Evolutionary conservation across 371 early-diverging fungal species (phyloP).

Genomic region (Cladochytrium tenue): DNA sequence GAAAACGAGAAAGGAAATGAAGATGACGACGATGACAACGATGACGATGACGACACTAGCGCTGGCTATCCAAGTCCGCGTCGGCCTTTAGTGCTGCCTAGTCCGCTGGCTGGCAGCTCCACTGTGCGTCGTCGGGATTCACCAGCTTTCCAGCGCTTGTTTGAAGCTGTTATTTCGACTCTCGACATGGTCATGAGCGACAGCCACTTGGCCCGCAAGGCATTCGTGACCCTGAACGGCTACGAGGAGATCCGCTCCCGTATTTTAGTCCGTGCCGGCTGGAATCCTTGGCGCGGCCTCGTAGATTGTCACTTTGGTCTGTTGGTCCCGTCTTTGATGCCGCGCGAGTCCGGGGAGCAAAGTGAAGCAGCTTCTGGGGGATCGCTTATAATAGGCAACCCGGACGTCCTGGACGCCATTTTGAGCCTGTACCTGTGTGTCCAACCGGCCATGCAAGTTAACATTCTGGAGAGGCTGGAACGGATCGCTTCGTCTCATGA

Average conservation of each 20-base stretch:
- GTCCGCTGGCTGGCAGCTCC: not conserved
- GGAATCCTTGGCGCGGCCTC: constrained; percentile 27
- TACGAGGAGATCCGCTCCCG: constrained; percentile 35
- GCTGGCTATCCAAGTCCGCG: not conserved
- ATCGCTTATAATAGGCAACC: constrained; percentile 38
- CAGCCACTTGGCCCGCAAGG: constrained; percentile 21
- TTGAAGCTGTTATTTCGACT: constrained; percentile 19
- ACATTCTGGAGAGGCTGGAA: constrained; percentile 24
- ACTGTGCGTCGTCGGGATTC: not conserved
- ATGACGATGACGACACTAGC: too few species aligned
- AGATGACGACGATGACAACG: not conserved
- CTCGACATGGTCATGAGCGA: constrained; percentile 23
- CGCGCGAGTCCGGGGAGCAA: not conserved
- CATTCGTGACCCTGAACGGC: constrained; percentile 27
- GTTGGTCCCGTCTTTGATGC: constrained; percentile 18
- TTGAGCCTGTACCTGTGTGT: constrained; percentile 20
- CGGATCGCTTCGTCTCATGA: constrained; percentile 28
- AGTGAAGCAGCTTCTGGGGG: not conserved
- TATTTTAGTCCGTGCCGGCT: constrained; percentile 20
- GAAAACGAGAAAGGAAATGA: not conserved
- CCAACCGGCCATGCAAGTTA: constrained; percentile 5
- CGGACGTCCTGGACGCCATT: constrained; percentile 31
- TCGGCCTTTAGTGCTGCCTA: not conserved
- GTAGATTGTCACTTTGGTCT: constrained; percentile 27
- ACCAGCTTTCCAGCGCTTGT: constrained; percentile 2